Evolutionary conservation across 352 stramenopile species (phyloP).

Genomic region (Phytophthora europaea): DNA sequence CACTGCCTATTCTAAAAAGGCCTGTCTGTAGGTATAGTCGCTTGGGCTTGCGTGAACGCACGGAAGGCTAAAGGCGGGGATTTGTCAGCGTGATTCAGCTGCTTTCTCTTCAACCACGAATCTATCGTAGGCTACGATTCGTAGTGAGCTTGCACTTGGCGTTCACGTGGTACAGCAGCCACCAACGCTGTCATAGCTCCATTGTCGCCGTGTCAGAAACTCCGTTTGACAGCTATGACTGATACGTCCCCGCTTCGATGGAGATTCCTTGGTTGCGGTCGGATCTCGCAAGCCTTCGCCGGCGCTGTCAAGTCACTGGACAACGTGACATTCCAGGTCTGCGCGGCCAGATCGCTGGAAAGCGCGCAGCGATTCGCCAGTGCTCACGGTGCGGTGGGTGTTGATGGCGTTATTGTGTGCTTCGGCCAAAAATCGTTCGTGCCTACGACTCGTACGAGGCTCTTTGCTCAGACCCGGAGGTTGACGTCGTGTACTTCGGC

Average conservation of each 20-base stretch:
- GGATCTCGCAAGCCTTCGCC: constrained; percentile 71
- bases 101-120: constrained; percentile 21
- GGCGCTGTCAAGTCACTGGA: constrained; percentile 50
- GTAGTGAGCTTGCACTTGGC: background rate
- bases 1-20: too few species aligned
- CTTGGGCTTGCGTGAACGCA: constrained; percentile 1
- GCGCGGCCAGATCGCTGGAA: constrained; percentile 57
- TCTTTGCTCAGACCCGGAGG: constrained; percentile 75
- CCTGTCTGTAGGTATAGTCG: background rate
- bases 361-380: constrained; percentile 60
- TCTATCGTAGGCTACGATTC: background rate
- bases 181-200: background rate
- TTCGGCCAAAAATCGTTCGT: constrained; percentile 47
- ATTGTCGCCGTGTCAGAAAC: background rate
- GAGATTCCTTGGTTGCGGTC: constrained; percentile 77
- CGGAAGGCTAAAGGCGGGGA: background rate
- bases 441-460: constrained; percentile 90
- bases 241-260: constrained; percentile 46
- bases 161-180: background rate
- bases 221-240: constrained; percentile 3
- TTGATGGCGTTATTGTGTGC: background rate
- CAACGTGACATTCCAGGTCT: constrained; percentile 49
- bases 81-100: constrained; percentile 15
- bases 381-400: constrained; percentile 33
- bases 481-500: constrained; percentile 95